Evolutionary conservation across 371 early-diverging fungal species (phyloP), one percentile per base, ranked within the genome.

Genomic region (Rozella allomycis): DNA sequence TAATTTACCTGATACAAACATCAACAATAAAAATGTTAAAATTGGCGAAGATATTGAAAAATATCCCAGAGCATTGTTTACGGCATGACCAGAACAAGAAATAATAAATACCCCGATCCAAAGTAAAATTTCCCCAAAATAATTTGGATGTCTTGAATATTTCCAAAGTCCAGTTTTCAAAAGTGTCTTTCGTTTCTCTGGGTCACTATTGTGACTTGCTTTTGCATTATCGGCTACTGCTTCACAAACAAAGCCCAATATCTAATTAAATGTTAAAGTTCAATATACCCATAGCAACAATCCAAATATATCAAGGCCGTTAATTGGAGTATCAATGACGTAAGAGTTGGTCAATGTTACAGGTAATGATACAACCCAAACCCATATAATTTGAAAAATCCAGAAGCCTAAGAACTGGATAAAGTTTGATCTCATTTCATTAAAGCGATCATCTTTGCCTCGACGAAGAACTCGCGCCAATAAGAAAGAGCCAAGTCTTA

Each of bases 111-210:
- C 19, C 12, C 37, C 37, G 14, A 38, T 38, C 37, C 37, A 37
- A 6, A 37, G 17, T 4, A 37, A 13, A 16, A 40, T 40, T 19
- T 40, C 40, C 20, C 60, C 60, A 41, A 50, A 43, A 46, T 61
- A 61, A 41, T 61, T 61, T 9, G 61, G 51, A 33, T 61, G 57
- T 4, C 53, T 42, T 3, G 34, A 36, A 25, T 43, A 60, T 27
- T 35, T 20, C 45, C 51, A 60, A 23, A 60, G 30, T n/a, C 61
- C 61, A 11, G 51, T 50, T 13, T 34, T 25, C 21, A 45, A 22
- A n/a, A 13, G 23, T 33, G 5, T 13, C n/a, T n/a, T 33, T 23
- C 3, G 8, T 20, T 33, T 10, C 7, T 17, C n/a, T 23, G 5
- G 5, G 33, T 12, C 11, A 14, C 5, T 6, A 5, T 23, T 10